Conservation (phyloP, 257 asterid species). For the Solanum gandarillasii region DNA sequence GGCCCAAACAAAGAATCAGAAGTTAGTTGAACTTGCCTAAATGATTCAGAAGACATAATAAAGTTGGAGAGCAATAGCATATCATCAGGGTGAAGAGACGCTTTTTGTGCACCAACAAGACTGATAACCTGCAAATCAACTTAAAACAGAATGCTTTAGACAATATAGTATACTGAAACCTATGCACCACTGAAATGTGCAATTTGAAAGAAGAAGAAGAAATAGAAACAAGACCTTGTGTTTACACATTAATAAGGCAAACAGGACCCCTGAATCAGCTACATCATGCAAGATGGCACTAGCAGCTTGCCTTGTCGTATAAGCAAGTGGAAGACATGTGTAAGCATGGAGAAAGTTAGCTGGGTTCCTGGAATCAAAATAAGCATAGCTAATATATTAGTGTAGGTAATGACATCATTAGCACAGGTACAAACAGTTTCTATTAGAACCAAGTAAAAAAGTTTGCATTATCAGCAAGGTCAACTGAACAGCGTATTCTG, state of each 20-base stretch:
- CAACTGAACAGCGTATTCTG: not conserved
- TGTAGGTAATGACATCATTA: not conserved
- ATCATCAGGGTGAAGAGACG: slow-evolving; percentile 94
- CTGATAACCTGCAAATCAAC: slow-evolving; percentile 73
- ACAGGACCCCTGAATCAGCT: slow-evolving; percentile 81
- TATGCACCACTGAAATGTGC: not conserved
- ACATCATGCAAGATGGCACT: slow-evolving; percentile 89
- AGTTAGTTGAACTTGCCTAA: slow-evolving; percentile 40
- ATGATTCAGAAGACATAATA: slow-evolving; percentile 88
- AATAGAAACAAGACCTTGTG: slow-evolving; percentile 59
- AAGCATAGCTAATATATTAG: not conserved
- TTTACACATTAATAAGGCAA: slow-evolving; percentile 90
- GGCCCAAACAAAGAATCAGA: not conserved
- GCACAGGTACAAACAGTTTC: not conserved
- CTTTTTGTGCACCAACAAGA: slow-evolving; percentile 92
- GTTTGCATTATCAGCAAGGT: not conserved
- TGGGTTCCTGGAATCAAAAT: slow-evolving; percentile 65
- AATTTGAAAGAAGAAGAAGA: not conserved
- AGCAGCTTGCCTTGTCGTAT: slow-evolving; percentile 89
- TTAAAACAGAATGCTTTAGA: slow-evolving; percentile 6
- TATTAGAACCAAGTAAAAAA: not conserved
- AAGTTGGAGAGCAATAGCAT: slow-evolving; percentile 83
- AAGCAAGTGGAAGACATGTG: slow-evolving; percentile 84
- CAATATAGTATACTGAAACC: not conserved
- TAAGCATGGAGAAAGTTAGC: slow-evolving; percentile 95